Evolutionary conservation across 345 rosid species (phyloP).

Genomic region (sweet orange (Citrus sinensis)): DVS_A1.0 CM039165.1:26576001-26576500

Average conservation of each 20-base stretch:
- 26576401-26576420: neutral
- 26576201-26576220: neutral
- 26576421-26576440: neutral
- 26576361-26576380: too few relatives aligned
- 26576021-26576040: neutral
- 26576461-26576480: neutral
- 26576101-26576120: too few relatives aligned
- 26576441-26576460: neutral
- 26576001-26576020: neutral
- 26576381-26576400: too few relatives aligned
- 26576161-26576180: neutral
- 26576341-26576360: too few relatives aligned
- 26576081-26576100: neutral
- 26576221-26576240: neutral
- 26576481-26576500: neutral
- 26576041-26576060: neutral
- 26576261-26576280: neutral
- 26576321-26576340: neutral
- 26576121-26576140: neutral
- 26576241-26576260: neutral
- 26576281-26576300: neutral
- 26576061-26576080: neutral
- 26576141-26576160: neutral
- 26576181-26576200: neutral
- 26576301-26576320: neutral